Evolutionary conservation across 2,329 filamentous ascomycete species (phyloP).

Genomic region (Aspergillus fumigatiaffinis): DNA sequence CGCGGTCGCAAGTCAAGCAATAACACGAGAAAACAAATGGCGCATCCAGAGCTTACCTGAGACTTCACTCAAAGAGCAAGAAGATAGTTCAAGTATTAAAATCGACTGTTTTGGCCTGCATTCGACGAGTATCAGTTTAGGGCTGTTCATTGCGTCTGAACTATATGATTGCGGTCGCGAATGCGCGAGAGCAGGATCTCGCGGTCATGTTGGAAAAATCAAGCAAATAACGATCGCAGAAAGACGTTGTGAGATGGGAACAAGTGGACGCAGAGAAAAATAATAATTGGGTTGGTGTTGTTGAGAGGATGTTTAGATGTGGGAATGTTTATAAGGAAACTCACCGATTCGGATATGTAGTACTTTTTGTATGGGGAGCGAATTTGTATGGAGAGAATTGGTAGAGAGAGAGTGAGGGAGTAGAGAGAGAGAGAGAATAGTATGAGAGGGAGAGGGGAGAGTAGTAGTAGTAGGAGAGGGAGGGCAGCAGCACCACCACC

Average conservation of each 20-base stretch:
- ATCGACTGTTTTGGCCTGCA: constrained; percentile 11
- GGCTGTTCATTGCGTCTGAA: constrained; percentile 11
- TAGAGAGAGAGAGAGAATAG: constrained; percentile 27
- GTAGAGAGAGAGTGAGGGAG: constrained; percentile 32
- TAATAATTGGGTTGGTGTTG: constrained; percentile 26
- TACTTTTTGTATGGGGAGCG: constrained; percentile 36
- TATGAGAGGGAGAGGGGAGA: constrained; percentile 24
- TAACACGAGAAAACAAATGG: constrained; percentile 14
- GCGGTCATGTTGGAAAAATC: constrained; percentile 21
- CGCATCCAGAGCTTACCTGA: constrained; percentile 16
- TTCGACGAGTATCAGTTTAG: constrained; percentile 7
- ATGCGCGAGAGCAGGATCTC: constrained; percentile 22
- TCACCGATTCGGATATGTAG: constrained; percentile 35
- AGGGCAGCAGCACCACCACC: constrained; percentile 29
- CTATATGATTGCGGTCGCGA: constrained; percentile 18
- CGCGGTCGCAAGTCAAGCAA: constrained; percentile 21
- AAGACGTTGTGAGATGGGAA: constrained; percentile 10
- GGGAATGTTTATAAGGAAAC: constrained; percentile 30
- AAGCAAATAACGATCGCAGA: constrained; percentile 14
- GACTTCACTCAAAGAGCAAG: constrained; percentile 10
- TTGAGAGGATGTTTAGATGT: constrained; percentile 18
- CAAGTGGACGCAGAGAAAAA: constrained; percentile 15
- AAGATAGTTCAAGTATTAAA: constrained; percentile 6
- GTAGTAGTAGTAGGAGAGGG: constrained; percentile 15
- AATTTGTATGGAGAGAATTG: constrained; percentile 33